Conservation (phyloP, 192 early-diverging fungal genomes). For the Entomortierella chlamydospora region DNA sequence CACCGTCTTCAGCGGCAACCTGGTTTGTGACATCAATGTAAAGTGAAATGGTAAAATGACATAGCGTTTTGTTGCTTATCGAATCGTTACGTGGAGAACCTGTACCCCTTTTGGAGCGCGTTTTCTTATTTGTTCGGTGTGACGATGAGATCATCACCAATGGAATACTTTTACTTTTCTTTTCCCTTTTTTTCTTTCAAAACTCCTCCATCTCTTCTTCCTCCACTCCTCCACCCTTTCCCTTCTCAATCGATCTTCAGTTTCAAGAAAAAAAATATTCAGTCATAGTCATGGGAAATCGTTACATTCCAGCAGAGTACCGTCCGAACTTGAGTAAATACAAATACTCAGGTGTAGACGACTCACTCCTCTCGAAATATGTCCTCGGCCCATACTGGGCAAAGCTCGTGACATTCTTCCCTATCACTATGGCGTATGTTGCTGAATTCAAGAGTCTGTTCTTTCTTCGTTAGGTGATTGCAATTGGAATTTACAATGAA, state of each 20-base stretch:
- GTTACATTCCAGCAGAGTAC: conserved; percentile 69
- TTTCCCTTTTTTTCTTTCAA: neutral
- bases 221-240: neutral
- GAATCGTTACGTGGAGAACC: too few species aligned
- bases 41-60: too few species aligned
- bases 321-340: conserved; percentile 82
- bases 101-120: too few species aligned
- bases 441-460: too few species aligned
- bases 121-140: too few species aligned
- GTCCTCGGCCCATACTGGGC: conserved; percentile 90
- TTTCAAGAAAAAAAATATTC: neutral
- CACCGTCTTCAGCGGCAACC: too few species aligned
- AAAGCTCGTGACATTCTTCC: conserved; percentile 85
- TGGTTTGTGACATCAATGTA: too few species aligned
- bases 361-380: conserved; percentile 79
- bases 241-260: neutral
- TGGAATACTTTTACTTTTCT: neutral
- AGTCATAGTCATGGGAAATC: conserved; percentile 14
- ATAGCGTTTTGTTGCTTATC: too few species aligned
- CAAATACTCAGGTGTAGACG: conserved; percentile 90
- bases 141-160: neutral
- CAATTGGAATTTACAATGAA: neutral
- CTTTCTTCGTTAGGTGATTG: too few species aligned
- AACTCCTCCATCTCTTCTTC: conserved; percentile 12
- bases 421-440: conserved; percentile 82